Percentiles rank a stretch among this genome's conserved stretches.
phyloP scores from a whole-genome alignment of 331 rosid species.

The Quercus lobata region DNA sequence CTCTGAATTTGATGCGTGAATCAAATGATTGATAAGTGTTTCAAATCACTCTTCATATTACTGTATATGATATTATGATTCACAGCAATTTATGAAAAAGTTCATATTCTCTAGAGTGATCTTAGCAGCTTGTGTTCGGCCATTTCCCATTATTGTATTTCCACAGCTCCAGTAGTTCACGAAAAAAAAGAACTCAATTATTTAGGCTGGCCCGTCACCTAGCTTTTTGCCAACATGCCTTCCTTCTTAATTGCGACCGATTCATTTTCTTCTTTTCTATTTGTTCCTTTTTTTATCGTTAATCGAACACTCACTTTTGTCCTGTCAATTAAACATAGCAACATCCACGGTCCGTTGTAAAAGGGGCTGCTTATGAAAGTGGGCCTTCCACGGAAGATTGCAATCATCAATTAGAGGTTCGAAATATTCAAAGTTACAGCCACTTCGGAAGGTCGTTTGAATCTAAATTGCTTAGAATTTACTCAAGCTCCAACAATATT shows the following conservation, averaged over 20 bases:
- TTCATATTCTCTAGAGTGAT: no score
- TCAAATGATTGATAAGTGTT: no score
- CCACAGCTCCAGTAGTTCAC: no score
- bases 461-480: background rate
- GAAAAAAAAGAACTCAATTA: background rate
- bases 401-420: background rate
- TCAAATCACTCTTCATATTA: no score
- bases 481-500: background rate
- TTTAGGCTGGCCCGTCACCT: background rate
- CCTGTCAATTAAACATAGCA: background rate
- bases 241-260: background rate
- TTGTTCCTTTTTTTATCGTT: background rate
- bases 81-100: no score
- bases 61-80: no score
- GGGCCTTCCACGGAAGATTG: background rate
- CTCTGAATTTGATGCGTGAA: no score
- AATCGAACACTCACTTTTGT: background rate
- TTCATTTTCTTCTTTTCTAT: background rate
- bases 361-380: background rate
- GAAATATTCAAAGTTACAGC: background rate
- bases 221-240: background rate
- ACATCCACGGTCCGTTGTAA: background rate
- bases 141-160: no score
- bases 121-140: no score
- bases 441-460: background rate